Percentiles rank a stretch among this genome's conserved stretches.
Evolutionary conservation across 345 rosid genomes (phyloP).

Genomic region (Mercurialis annua): DNA sequence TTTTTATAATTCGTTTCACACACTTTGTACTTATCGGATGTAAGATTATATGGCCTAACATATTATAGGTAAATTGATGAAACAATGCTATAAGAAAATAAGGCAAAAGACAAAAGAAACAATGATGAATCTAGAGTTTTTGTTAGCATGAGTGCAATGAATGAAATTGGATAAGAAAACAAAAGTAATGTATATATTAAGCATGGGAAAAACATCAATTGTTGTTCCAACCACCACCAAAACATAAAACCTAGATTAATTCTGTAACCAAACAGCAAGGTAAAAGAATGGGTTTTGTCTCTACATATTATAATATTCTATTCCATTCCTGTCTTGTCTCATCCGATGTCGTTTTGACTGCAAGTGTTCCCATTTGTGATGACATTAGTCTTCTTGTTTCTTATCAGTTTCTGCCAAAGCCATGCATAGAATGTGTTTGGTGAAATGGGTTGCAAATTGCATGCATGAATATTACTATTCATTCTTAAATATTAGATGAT

Average conservation of each 20-base stretch:
- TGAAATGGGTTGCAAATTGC: background rate
- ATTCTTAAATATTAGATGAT: background rate
- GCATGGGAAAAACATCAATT: conserved; percentile 35
- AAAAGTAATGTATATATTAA: conserved; percentile 31
- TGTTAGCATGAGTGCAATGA: background rate
- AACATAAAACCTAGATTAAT: conserved; percentile 34
- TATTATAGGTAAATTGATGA: no score
- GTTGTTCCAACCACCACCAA: conserved; percentile 66
- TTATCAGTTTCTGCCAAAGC: conserved; percentile 13
- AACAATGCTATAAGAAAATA: background rate
- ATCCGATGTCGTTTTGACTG: conserved; percentile 26
- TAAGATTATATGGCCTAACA: no score
- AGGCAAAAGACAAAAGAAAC: background rate
- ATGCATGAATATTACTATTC: background rate
- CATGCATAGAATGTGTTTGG: background rate
- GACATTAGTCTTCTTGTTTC: conserved; percentile 30
- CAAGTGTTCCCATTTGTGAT: conserved; percentile 30
- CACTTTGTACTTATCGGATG: no score
- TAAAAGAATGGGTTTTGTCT: conserved; percentile 23
- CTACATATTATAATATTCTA: background rate
- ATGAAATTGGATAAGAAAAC: conserved; percentile 32
- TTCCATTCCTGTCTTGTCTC: conserved; percentile 24
- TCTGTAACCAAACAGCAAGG: conserved; percentile 22
- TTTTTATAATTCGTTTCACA: no score
- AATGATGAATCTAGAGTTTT: background rate